Conservation (phyloP, 2,329 filamentous ascomycete species). For the Scedosporium minutisporum region DNA sequence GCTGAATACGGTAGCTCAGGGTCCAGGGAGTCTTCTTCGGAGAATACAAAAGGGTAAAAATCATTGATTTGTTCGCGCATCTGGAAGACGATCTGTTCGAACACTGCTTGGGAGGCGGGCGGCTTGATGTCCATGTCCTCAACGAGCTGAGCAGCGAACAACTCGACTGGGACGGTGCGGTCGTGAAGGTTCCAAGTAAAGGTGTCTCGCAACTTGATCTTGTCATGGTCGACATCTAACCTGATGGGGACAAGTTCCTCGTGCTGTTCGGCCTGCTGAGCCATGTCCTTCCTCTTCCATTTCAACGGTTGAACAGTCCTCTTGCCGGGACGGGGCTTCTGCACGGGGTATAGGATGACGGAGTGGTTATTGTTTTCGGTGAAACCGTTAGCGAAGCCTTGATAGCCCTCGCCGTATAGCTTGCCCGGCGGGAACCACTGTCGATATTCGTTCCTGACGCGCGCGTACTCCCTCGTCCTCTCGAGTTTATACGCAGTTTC, state of each 20-base stretch:
- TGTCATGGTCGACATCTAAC: slow-evolving; percentile 90
- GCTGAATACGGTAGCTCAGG: slow-evolving; percentile 82
- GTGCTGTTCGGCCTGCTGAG: slow-evolving; percentile 76
- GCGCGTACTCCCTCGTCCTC: slow-evolving; percentile 61
- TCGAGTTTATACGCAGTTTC: slow-evolving; percentile 54
- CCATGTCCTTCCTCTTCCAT: slow-evolving; percentile 69
- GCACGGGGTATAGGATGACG: slow-evolving; percentile 68
- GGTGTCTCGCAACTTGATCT: slow-evolving; percentile 89
- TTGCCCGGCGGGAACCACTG: slow-evolving; percentile 45
- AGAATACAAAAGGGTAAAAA: slow-evolving; percentile 84
- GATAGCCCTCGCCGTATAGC: slow-evolving; percentile 68
- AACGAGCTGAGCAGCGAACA: slow-evolving; percentile 81
- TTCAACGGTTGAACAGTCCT: slow-evolving; percentile 65
- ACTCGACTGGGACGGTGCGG: slow-evolving; percentile 64
- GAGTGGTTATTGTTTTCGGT: slow-evolving; percentile 63
- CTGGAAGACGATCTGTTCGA: slow-evolving; percentile 52
- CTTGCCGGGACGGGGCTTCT: slow-evolving; percentile 67
- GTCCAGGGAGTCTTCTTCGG: slow-evolving; percentile 83
- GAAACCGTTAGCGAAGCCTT: slow-evolving; percentile 77
- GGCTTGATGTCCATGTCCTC: slow-evolving; percentile 81
- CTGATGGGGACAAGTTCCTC: slow-evolving; percentile 89
- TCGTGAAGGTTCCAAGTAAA: slow-evolving; percentile 99
- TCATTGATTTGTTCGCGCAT: slow-evolving; percentile 86
- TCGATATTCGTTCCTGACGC: slow-evolving; percentile 45
- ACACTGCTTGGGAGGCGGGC: slow-evolving; percentile 55